A percentile compares a stretch with the other conserved stretches of the same genome.
Conservation (phyloP, 225 moss, liverwort and hornwort genomes). For the Marchantia paleacea region DNA sequence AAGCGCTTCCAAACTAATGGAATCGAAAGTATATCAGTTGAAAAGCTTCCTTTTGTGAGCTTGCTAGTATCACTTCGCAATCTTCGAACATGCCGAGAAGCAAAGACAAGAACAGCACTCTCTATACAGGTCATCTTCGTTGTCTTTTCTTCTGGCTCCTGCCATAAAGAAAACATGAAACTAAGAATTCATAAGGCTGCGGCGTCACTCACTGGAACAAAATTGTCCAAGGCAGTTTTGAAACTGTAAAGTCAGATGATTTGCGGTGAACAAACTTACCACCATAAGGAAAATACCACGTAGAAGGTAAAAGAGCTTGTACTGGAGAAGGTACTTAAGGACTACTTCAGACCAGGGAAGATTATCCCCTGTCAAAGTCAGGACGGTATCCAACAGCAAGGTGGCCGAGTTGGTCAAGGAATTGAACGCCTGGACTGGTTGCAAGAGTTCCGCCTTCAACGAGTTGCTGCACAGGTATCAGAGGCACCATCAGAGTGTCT, state of each 20-base stretch:
- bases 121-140: constrained; percentile 63
- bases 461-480: constrained; percentile 40
- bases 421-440: constrained; percentile 40
- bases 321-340: constrained; percentile 73
- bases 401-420: constrained; percentile 55
- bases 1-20: constrained; percentile 87
- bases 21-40: constrained; percentile 82
- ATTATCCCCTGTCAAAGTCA: constrained; percentile 69
- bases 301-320: constrained; percentile 65
- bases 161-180: constrained; percentile 15
- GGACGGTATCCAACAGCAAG: constrained; percentile 68
- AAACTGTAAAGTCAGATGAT: too few species aligned
- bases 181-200: background rate
- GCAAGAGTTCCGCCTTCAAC: constrained; percentile 62
- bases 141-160: constrained; percentile 43
- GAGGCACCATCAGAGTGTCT: background rate
- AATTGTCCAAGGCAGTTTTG: background rate
- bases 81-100: constrained; percentile 64
- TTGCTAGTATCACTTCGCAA: constrained; percentile 46
- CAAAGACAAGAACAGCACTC: constrained; percentile 62
- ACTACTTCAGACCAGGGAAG: constrained; percentile 67
- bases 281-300: constrained; percentile 73
- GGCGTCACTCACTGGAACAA: background rate
- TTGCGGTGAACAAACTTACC: constrained; percentile 49
- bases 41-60: constrained; percentile 69